Evolutionary conservation across 2,329 filamentous ascomycete genomes (phyloP).

Genomic region (Verticillium longisporum): DNA sequence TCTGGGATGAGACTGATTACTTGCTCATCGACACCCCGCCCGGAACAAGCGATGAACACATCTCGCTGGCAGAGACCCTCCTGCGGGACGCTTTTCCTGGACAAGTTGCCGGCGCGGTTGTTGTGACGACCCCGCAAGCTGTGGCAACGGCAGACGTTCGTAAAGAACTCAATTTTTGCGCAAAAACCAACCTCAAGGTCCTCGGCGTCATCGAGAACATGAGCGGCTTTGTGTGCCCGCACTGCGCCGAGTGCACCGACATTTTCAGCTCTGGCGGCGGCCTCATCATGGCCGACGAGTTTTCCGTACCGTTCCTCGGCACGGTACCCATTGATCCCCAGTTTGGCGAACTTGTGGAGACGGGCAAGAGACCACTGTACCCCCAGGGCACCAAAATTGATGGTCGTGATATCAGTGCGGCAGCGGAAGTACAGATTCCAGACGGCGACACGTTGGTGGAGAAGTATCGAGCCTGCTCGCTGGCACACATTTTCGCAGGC

Average conservation of each 20-base stretch:
- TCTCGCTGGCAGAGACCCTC: slow-evolving; percentile 84
- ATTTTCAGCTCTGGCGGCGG: slow-evolving; percentile 91
- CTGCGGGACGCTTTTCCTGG: slow-evolving; percentile 55
- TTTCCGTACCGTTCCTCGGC: slow-evolving; percentile 76
- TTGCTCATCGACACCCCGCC: slow-evolving; percentile 93
- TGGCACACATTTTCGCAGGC: slow-evolving; percentile 60
- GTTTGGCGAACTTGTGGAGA: slow-evolving; percentile 83
- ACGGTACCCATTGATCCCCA: slow-evolving; percentile 88
- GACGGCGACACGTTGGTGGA: slow-evolving; percentile 44
- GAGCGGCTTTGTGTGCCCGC: slow-evolving; percentile 80
- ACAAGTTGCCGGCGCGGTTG: slow-evolving; percentile 78
- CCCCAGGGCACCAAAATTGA: slow-evolving; percentile 59
- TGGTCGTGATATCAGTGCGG: slow-evolving; percentile 42
- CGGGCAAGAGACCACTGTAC: slow-evolving; percentile 57
- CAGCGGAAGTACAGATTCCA: slow-evolving; percentile 13
- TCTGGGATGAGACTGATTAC: slow-evolving; percentile 85
- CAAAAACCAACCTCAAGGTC: slow-evolving; percentile 71
- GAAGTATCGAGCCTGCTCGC: slow-evolving; percentile 67
- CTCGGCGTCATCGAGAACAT: slow-evolving; percentile 96
- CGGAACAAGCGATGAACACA: slow-evolving; percentile 94
- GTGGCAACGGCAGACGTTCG: slow-evolving; percentile 89
- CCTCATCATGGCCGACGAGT: slow-evolving; percentile 80
- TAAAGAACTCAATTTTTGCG: slow-evolving; percentile 91
- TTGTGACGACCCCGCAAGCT: slow-evolving; percentile 94
- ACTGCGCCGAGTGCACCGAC: slow-evolving; percentile 81